Evolutionary conservation across 176 grass and related monocot genomes (phyloP), one percentile per base, ranked within the genome.

Genomic region (Aegilops tauschii): DNA sequence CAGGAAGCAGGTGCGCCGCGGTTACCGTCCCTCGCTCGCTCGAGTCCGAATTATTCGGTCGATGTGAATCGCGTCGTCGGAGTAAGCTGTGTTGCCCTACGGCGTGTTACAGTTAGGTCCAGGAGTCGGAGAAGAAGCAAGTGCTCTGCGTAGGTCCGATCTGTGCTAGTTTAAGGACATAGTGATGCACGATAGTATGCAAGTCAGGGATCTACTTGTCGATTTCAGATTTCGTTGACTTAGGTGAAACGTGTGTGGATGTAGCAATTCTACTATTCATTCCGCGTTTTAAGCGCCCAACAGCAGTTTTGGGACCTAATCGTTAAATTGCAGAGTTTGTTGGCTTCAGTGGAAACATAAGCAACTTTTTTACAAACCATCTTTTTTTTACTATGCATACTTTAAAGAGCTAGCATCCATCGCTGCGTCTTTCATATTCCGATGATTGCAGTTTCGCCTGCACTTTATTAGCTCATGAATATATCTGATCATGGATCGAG

Each of bases 1-100:
- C 83, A 95, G 88, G 85, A 93, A 95, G 20, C 85, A 90, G 65
- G 83, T 93, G 8, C 65, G 64, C 61, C 21, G 4, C 32, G 23
- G 13, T 40, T 29, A 17, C 52, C 52, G 52, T 18, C 11, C 44
- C 1, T 67, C 80, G 2, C 21, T 16, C 28, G 6, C 20, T 29
- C 52, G 50, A 36, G 28, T 8, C 36, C 63, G 21, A 73, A 25
- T 58, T 37, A 32, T 58, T 37, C n/a, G 20, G 27, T 83, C 39
- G 17, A 7, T 86, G 8, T 73, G 37, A 64, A 61, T 84, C 67
- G 1, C 58, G 31, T 36, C 6, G 44, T 68, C 31, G 40, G 69
- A 69, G 39, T 36, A 49, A 50, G 36, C 61, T 18, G 28, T 23
- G 74, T 47, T 30, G 40, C 36, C 35, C 65, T 86, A 12, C 16